A percentile compares a stretch with the other conserved stretches of the same genome.
phyloP scores from a whole-genome alignment of 2,329 filamentous ascomycete species.

The Fusarium sp. region DNA sequence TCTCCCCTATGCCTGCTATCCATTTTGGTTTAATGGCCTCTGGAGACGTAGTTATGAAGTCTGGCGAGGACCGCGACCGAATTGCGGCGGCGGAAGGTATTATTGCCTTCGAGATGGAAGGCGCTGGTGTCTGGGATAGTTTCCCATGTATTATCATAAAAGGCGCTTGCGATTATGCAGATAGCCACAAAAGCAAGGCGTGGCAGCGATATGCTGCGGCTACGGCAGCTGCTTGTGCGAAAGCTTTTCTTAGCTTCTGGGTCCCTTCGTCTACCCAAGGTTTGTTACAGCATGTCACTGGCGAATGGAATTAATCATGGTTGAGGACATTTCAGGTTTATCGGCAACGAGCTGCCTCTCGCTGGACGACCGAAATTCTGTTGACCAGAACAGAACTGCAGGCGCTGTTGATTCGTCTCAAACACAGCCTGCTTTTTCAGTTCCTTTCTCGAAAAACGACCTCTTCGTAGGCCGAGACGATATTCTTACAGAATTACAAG shows the following conservation, averaged over 20 bases:
- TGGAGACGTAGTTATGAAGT: too few species aligned
- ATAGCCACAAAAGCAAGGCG: background rate
- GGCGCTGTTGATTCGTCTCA: fast-evolving
- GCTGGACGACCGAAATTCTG: fast-evolving
- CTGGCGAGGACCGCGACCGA: too few species aligned
- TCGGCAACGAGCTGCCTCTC: fast-evolving
- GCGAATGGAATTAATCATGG: fast-evolving
- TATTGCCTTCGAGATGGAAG: background rate
- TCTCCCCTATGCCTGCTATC: too few species aligned
- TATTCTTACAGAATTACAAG: fast-evolving
- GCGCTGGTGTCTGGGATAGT: background rate
- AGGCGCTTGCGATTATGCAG: background rate
- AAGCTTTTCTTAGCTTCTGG: background rate
- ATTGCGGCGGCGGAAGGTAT: too few species aligned
- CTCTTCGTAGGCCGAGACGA: background rate
- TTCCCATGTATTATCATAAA: background rate
- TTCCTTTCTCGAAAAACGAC: background rate
- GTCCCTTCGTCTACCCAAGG: fast-evolving
- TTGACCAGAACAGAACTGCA: fast-evolving
- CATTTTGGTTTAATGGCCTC: too few species aligned
- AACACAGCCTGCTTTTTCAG: fast-evolving
- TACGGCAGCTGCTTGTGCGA: background rate
- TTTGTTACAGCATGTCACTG: fast-evolving
- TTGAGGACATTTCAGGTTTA: background rate
- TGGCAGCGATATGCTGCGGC: background rate